Evolutionary conservation across 2,329 filamentous ascomycete species (phyloP).

Genomic region (Cylindrodendrum hubeiense): DNA sequence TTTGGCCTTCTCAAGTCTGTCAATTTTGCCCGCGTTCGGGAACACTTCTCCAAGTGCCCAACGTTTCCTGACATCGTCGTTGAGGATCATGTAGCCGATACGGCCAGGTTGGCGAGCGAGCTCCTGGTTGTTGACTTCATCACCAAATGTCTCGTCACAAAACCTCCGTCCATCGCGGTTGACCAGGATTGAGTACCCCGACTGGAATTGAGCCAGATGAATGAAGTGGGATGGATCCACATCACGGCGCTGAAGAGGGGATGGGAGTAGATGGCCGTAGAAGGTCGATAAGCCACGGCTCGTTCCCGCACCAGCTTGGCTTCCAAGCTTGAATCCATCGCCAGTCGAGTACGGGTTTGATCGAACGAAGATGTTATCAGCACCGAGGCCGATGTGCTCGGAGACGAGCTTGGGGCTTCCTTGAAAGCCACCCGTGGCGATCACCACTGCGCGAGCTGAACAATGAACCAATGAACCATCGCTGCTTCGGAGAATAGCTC

Average conservation of each 20-base stretch:
- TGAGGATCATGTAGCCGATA: conserved; percentile 30
- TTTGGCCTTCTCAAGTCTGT: conserved; percentile 30
- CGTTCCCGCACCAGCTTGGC: conserved; percentile 21
- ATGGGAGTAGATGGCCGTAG: conserved; percentile 29
- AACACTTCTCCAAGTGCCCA: conserved; percentile 30
- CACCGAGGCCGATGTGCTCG: conserved; percentile 18
- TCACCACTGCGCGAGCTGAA: conserved; percentile 24
- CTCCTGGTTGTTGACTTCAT: conserved; percentile 32
- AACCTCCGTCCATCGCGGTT: conserved; percentile 23
- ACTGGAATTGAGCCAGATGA: conserved; percentile 31
- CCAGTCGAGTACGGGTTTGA: conserved; percentile 31
- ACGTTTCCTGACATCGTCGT: conserved; percentile 20
- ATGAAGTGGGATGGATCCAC: conserved; percentile 30
- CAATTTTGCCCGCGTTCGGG: conserved; percentile 28
- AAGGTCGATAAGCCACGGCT: conserved; percentile 28
- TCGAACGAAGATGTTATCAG: conserved; percentile 28
- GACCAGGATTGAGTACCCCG: conserved; percentile 26
- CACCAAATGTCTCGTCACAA: conserved; percentile 31
- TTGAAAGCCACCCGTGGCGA: conserved; percentile 30
- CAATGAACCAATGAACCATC: conserved; percentile 15
- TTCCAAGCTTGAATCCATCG: conserved; percentile 26
- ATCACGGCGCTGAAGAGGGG: conserved; percentile 17
- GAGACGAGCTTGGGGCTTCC: conserved; percentile 26
- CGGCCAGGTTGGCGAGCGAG: conserved; percentile 24
- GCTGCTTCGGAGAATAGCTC: conserved; percentile 11